Conservation (phyloP, 768 basidiomycete species). For the Rhodotorula kratochvilovae region DNA sequence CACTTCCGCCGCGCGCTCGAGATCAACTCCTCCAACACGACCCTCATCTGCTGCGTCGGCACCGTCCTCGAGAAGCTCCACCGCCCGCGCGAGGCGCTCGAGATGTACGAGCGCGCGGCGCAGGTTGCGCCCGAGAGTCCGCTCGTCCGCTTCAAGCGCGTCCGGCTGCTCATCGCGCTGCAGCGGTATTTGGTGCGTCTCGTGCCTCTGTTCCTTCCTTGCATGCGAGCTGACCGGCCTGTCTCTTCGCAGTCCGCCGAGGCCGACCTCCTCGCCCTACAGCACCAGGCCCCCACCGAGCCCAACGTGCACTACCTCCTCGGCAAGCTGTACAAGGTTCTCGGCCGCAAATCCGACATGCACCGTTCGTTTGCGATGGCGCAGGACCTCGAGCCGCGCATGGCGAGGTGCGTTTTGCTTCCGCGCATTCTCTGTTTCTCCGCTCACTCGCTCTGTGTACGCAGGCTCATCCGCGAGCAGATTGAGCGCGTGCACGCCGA, state of each 20-base stretch:
- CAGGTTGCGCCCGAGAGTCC: constrained; percentile 78
- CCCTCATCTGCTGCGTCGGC: constrained; percentile 91
- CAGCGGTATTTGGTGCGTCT: constrained; percentile 71
- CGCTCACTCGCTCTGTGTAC: no score
- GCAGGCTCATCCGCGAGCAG: constrained; percentile 27
- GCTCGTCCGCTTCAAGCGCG: constrained; percentile 87
- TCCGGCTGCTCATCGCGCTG: constrained; percentile 81
- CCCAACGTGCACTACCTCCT: constrained; percentile 95
- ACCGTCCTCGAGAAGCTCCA: constrained; percentile 87
- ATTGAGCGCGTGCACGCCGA: constrained; percentile 4
- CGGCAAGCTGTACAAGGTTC: constrained; percentile 78
- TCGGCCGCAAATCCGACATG: constrained; percentile 62
- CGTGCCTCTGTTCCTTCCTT: no score
- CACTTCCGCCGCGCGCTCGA: constrained; percentile 87
- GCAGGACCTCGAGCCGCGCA: constrained; percentile 86
- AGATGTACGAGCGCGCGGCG: constrained; percentile 75
- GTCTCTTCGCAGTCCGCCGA: constrained; percentile 62
- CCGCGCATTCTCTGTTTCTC: no score
- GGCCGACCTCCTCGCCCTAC: constrained; percentile 71
- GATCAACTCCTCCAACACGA: constrained; percentile 90
- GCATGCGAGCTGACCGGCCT: no score
- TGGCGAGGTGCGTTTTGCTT: constrained; percentile 52
- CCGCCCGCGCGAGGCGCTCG: constrained; percentile 68
- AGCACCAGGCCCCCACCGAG: constrained; percentile 83
- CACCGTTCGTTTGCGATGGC: constrained; percentile 82